Base-by-base conservation (phyloP, 2,329 filamentous ascomycete genomes). In the Claviceps africana region DNA sequence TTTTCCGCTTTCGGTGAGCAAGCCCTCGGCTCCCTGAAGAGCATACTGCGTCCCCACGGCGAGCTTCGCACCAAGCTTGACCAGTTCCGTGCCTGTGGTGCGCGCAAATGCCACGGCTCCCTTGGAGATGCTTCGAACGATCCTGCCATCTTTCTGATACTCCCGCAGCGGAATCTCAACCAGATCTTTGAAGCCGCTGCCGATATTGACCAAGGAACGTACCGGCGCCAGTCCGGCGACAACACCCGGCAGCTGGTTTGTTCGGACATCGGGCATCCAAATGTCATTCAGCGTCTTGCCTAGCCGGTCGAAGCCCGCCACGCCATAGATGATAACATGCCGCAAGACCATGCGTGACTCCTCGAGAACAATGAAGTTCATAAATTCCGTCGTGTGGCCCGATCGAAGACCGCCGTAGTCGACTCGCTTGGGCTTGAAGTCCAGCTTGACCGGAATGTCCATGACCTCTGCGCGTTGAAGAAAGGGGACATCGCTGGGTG, bases 391-490 rank as follows among this genome's bases (percentile, higher is more conserved):
- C 0, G 93, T 97, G 58, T 88, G 88, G 1, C 93, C 93, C 1
- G 93, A 96, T 28, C 90, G 83, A 3, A 98, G 77, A 3, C 90
- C 90, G 0, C 83, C 87, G 60, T 98, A 98, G 66, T 98, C 91
- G 19, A 98, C 88, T n/a, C 88, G 82, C 68, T 98, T 97, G 9
- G 93, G 93, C 66, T 98, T 98, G 71, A 98, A 98, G 67, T 98
- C 93, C 3, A 82, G 80, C 62, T 86, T 89, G 52, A 98, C 77
- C 2, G 83, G 83, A 25, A 98, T 79, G 4, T 86, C 81, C 57
- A 88, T 86, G 47, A 98, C 77, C 68, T 97, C 93, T 1, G 88
- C 84, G 51, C 93, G 80, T 64, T 97, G 91, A 1, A 98, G 73
- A 66, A 96, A 98, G 0, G 88, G 87, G 7, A 85, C 71, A 51